Percentiles rank a stretch among this genome's conserved stretches.
Conservation (phyloP, 148 eudicot genomes). For the Nepenthes mirabilis region DNA sequence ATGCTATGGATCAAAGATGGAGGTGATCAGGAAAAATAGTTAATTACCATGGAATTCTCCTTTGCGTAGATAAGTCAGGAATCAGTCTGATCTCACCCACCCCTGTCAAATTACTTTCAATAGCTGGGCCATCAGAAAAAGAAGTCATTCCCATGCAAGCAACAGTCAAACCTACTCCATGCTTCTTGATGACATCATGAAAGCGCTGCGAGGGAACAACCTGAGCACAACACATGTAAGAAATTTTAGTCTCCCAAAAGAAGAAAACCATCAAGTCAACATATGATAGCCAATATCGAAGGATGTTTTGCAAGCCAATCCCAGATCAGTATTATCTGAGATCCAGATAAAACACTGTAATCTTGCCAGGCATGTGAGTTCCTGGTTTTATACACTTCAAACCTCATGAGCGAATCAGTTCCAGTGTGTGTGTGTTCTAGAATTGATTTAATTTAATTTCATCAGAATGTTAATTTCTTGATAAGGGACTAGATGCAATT, state of each 20-base stretch:
- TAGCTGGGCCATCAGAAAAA: conserved; percentile 63
- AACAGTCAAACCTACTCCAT: conserved; percentile 73
- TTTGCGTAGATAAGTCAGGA: conserved; percentile 76
- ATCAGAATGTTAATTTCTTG: too few species aligned
- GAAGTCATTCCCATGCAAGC: conserved; percentile 89
- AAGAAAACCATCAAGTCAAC: neutral
- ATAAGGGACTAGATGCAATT: too few species aligned
- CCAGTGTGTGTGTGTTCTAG: too few species aligned
- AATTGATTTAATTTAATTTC: too few species aligned
- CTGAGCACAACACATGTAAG: conserved; percentile 21
- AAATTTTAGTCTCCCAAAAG: neutral
- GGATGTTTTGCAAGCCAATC: neutral
- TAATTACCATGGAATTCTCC: conserved; percentile 73
- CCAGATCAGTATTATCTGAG: neutral
- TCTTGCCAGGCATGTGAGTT: too few species aligned
- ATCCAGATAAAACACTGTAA: too few species aligned
- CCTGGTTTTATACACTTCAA: too few species aligned
- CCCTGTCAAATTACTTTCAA: conserved; percentile 58
- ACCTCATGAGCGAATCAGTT: too few species aligned
- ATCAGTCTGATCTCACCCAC: conserved; percentile 86
- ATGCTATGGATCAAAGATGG: neutral
- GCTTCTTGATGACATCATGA: conserved; percentile 46
- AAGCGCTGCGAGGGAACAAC: conserved; percentile 68
- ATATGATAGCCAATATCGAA: neutral
- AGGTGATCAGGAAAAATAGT: neutral